Conservation (phyloP, 2,329 filamentous ascomycete genomes). For the Aspergillus sp. region DNA sequence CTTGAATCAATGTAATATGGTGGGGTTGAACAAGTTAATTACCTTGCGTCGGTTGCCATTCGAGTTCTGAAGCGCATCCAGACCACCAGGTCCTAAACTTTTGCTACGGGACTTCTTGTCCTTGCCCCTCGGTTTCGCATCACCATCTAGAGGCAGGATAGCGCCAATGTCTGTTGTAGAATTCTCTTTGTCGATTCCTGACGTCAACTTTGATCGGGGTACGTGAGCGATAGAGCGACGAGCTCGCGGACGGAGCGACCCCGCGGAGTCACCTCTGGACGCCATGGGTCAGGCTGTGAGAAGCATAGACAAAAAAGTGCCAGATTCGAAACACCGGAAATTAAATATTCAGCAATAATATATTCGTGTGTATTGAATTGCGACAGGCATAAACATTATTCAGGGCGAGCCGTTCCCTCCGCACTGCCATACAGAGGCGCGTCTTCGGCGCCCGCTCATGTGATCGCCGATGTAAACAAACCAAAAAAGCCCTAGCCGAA, state of each 20-base stretch:
- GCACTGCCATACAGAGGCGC: slow-evolving; percentile 17
- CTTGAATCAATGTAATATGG: background rate
- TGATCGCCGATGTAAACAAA: slow-evolving; percentile 39
- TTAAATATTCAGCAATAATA: background rate
- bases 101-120: slow-evolving; percentile 79
- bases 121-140: slow-evolving; percentile 33
- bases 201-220: slow-evolving; percentile 44
- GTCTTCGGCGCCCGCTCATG: slow-evolving; percentile 24
- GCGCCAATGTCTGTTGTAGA: slow-evolving; percentile 62
- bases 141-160: slow-evolving; percentile 20
- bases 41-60: slow-evolving; percentile 78
- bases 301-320: slow-evolving; percentile 10
- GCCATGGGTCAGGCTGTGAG: slow-evolving; percentile 21
- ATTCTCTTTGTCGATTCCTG: slow-evolving; percentile 69
- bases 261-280: slow-evolving; percentile 30
- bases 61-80: slow-evolving; percentile 73
- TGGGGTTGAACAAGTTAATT: slow-evolving; percentile 15
- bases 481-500: slow-evolving; percentile 39
- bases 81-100: slow-evolving; percentile 86
- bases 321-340: background rate
- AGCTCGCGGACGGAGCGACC: slow-evolving; percentile 35
- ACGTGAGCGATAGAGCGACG: slow-evolving; percentile 70
- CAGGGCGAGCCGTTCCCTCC: slow-evolving; percentile 7
- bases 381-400: too few species aligned
- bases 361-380: too few species aligned